Conservation (phyloP, 129 eudicot species). For the Flaveria linearis region DNA sequence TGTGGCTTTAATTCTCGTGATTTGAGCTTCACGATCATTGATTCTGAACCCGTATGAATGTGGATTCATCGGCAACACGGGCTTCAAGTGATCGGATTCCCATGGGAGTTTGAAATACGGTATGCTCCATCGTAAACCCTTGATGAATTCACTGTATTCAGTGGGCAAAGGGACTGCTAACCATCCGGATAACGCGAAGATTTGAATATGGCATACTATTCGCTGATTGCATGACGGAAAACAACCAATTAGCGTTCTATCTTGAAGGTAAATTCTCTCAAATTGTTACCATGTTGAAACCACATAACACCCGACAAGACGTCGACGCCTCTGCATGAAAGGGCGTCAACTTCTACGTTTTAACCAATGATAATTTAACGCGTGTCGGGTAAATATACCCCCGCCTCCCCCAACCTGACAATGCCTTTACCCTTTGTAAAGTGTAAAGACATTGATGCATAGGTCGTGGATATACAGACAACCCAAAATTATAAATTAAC, state of each 20-base stretch:
- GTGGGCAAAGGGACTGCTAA: constrained; percentile 76
- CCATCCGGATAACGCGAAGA: constrained; percentile 85
- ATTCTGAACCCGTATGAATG: constrained; percentile 38
- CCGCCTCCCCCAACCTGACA: too few species aligned
- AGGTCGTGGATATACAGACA: too few species aligned
- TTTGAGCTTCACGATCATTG: constrained; percentile 17
- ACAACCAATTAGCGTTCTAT: background rate
- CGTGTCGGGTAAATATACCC: too few species aligned
- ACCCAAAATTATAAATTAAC: too few species aligned
- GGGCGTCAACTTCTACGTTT: too few species aligned
- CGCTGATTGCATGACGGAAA: constrained; percentile 52
- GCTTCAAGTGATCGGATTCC: constrained; percentile 48
- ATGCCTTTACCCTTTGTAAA: too few species aligned
- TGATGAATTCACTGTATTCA: constrained; percentile 74
- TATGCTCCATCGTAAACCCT: constrained; percentile 86
- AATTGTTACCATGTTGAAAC: too few species aligned
- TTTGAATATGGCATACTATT: constrained; percentile 80
- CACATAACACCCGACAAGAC: too few species aligned
- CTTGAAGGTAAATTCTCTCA: too few species aligned
- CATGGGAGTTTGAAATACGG: constrained; percentile 90
- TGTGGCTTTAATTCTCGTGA: constrained; percentile 6
- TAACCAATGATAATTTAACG: too few species aligned
- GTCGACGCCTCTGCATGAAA: too few species aligned
- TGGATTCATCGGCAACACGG: constrained; percentile 43
- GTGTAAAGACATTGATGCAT: too few species aligned